Conservation (phyloP, 2,329 filamentous ascomycete species). For the Exophiala alcalophila region DNA sequence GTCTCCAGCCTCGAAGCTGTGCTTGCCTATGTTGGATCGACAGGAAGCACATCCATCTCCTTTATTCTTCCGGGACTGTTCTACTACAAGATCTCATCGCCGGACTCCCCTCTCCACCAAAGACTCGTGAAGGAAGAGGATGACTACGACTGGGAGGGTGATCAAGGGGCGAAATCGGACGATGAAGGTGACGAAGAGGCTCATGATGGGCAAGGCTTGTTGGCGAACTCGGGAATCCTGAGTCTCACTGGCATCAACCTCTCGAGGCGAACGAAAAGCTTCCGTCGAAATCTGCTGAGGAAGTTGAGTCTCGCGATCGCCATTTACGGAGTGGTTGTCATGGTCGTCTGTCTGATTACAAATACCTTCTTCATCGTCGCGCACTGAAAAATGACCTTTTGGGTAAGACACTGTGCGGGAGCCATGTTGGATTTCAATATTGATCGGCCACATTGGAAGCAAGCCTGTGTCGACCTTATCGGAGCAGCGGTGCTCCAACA, state of each 20-base stretch:
- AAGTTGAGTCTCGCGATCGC: conserved; percentile 72
- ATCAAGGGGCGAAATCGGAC: conserved; percentile 42
- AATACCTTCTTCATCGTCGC: conserved; percentile 75
- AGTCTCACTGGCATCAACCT: conserved; percentile 53
- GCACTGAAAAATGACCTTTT: conserved; percentile 51
- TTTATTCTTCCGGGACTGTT: conserved; percentile 96
- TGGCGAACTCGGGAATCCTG: conserved; percentile 44
- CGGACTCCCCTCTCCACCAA: conserved; percentile 82
- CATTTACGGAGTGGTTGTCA: conserved; percentile 80
- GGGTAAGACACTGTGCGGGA: too few relatives aligned
- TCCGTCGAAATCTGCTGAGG: conserved; percentile 62
- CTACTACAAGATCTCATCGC: conserved; percentile 96
- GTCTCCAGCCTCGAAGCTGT: conserved; percentile 87
- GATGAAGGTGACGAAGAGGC: conserved; percentile 51
- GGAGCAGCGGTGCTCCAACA: too few relatives aligned
- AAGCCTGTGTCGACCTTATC: too few relatives aligned
- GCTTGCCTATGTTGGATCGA: conserved; percentile 90
- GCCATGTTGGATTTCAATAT: too few relatives aligned
- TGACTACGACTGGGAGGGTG: conserved; percentile 57
- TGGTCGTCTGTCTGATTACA: conserved; percentile 81
- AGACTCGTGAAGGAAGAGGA: conserved; percentile 87
- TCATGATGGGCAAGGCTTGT: conserved; percentile 34
- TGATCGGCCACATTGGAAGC: too few relatives aligned
- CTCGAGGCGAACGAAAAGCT: conserved; percentile 53
- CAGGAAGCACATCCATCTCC: conserved; percentile 90